Conservation (phyloP, 805 yeast genomes). For the Myxozyma vanderwaltii region DNA sequence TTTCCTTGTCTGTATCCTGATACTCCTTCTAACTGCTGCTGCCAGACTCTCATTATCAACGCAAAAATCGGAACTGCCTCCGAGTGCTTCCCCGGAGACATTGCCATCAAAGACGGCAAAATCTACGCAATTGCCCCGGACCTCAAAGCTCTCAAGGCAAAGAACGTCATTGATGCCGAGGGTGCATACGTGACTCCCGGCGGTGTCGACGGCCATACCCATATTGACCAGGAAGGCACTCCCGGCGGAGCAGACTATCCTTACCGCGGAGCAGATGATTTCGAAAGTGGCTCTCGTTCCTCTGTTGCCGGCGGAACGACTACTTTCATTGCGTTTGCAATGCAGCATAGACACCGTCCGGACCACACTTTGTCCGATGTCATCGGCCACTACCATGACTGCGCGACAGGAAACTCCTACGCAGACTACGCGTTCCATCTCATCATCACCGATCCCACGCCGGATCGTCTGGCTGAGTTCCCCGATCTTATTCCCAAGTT, state of each 20-base stretch:
- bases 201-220: conserved; percentile 56
- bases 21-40: neutral
- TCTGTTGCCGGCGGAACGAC: conserved; percentile 59
- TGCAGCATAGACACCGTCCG: conserved; percentile 46
- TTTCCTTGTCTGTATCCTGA: neutral
- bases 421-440: conserved; percentile 56
- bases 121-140: conserved; percentile 44
- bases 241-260: conserved; percentile 39
- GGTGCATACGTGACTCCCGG: conserved; percentile 56
- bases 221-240: conserved; percentile 49
- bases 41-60: conserved; percentile 35
- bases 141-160: conserved; percentile 27
- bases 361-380: conserved; percentile 40
- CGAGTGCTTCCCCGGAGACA: conserved; percentile 42
- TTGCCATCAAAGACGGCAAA: conserved; percentile 47
- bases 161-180: conserved; percentile 48
- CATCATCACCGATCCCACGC: conserved; percentile 46
- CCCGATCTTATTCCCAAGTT: conserved; percentile 43
- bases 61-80: conserved; percentile 39
- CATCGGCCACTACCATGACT: conserved; percentile 42
- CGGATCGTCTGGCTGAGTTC: conserved; percentile 43
- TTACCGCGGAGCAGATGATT: conserved; percentile 46
- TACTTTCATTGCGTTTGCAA: conserved; percentile 52
- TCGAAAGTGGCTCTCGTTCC: conserved; percentile 49
- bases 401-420: conserved; percentile 43